Conservation (phyloP, 2,329 filamentous ascomycete genomes). For the Stagonosporopsis cucurbitacearum region DNA sequence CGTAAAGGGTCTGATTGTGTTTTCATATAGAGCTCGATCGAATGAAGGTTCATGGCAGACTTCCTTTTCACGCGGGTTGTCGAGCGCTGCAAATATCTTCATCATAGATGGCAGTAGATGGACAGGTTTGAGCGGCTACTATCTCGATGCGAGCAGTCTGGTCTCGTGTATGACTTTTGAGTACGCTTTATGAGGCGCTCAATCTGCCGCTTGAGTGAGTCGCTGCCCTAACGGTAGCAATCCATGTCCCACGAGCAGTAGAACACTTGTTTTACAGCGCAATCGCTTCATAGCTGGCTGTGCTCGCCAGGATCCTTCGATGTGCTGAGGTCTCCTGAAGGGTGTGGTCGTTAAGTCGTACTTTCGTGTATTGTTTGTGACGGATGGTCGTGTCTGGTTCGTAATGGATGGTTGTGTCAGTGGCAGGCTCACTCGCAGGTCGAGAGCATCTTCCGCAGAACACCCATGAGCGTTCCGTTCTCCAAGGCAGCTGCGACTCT, state of each 20-base stretch:
- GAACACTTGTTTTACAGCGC: neutral
- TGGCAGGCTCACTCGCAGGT: slow-evolving; percentile 68
- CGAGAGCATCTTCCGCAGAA: slow-evolving; percentile 92
- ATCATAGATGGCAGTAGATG: too few species aligned
- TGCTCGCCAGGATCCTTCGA: neutral
- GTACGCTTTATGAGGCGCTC: neutral
- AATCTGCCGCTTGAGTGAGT: neutral
- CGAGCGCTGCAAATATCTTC: too few species aligned
- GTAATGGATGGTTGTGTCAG: neutral
- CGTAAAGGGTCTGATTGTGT: too few species aligned
- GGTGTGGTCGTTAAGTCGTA: neutral
- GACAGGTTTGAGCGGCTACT: neutral
- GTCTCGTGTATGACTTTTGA: neutral
- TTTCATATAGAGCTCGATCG: too few species aligned
- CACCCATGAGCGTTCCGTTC: slow-evolving; percentile 86
- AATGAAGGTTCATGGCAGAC: too few species aligned
- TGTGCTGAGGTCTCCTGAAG: neutral
- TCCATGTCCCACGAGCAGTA: neutral
- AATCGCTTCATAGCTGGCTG: neutral
- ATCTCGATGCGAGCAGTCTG: neutral
- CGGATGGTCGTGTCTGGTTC: neutral
- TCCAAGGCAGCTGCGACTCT: slow-evolving; percentile 92
- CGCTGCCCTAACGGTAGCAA: neutral
- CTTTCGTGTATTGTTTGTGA: neutral
- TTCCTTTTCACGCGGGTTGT: too few species aligned